These are phyloP conservation scores for Hymenotorrendiella dingleyae DNA, from an alignment of 2,329 filamentous ascomycete species.

Conservation along the genomic window DNA sequence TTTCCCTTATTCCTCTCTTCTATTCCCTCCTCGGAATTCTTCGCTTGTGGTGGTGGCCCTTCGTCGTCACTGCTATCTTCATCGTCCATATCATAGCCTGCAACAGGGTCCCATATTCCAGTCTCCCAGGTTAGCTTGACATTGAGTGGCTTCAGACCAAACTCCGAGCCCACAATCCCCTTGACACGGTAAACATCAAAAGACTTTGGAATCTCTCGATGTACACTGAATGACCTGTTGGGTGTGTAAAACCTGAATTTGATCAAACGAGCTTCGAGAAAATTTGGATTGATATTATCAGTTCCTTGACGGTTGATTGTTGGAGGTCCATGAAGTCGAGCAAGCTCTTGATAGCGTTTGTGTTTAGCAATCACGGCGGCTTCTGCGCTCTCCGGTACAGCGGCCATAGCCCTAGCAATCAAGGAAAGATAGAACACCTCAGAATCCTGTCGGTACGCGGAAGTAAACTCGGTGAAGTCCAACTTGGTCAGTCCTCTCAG, in stretches of 20 bases:
- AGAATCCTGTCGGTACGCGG: slow-evolving; percentile 74
- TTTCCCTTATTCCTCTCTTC: slow-evolving; percentile 38
- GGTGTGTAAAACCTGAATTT: slow-evolving; percentile 48
- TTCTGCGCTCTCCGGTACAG: slow-evolving; percentile 48
- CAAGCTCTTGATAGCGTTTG: slow-evolving; percentile 68
- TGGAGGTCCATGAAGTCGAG: slow-evolving; percentile 68
- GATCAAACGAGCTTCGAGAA: slow-evolving; percentile 73
- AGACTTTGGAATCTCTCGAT: slow-evolving; percentile 58
- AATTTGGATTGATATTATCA: slow-evolving; percentile 63
- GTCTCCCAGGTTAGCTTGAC: slow-evolving; percentile 79
- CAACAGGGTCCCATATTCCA: slow-evolving; percentile 79
- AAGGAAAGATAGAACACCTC: slow-evolving; percentile 90
- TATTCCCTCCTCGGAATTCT: slow-evolving; percentile 11
- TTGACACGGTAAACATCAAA: slow-evolving; percentile 79
- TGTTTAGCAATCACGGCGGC: slow-evolving; percentile 55
- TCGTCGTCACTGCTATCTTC: slow-evolving; percentile 48
- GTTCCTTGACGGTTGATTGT: slow-evolving; percentile 45
- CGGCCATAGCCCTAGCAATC: slow-evolving; percentile 69
- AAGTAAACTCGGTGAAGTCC: slow-evolving; percentile 67
- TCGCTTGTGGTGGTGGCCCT: slow-evolving; percentile 33
- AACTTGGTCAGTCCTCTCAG: slow-evolving; percentile 61
- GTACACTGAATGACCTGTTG: slow-evolving; percentile 16
- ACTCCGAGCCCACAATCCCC: slow-evolving; percentile 68
- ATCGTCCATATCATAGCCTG: slow-evolving; percentile 53
- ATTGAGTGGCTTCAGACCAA: slow-evolving; percentile 56